phyloP scores from a whole-genome alignment of 1,139 yeast genomes.

The Candida sp. region DNA sequence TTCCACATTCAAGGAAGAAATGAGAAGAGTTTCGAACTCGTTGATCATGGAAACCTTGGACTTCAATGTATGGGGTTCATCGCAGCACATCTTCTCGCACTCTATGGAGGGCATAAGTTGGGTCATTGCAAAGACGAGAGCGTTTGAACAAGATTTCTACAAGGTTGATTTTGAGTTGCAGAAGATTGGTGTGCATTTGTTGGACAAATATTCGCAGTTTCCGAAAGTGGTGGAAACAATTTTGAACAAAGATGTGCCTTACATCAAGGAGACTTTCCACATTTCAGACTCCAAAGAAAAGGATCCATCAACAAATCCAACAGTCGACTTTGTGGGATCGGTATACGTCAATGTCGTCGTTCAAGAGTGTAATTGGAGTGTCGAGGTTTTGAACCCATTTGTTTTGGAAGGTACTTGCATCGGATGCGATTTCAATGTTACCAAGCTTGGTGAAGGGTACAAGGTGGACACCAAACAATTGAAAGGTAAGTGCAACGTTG shows the following conservation, averaged over 20 bases:
- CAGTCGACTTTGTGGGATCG: conserved; percentile 3
- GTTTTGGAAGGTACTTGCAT: conserved; percentile 8
- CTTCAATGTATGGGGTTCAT: conserved; percentile 11
- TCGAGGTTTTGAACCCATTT: conserved; percentile 23
- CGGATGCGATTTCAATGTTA: conserved; percentile 4
- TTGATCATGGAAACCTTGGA: conserved; percentile 7
- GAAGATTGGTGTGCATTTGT: conserved; percentile 8
- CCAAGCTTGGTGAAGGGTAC: conserved; percentile 3
- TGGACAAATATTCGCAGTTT: conserved; percentile 13
- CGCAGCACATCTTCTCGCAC: conserved; percentile 8
- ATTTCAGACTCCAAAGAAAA: neutral
- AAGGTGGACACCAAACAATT: conserved; percentile 2
- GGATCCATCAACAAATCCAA: neutral
- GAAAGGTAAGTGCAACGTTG: conserved; percentile 9
- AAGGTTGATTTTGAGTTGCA: conserved; percentile 10
- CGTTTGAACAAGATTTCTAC: conserved; percentile 6
- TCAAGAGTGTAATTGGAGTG: conserved; percentile 24
- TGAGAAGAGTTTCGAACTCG: conserved; percentile 4
- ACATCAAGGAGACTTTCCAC: conserved; percentile 13
- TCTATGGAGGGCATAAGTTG: conserved; percentile 7
- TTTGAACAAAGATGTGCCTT: conserved; percentile 23
- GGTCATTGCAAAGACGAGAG: conserved; percentile 6
- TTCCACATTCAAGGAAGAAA: conserved; percentile 3
- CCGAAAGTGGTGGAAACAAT: conserved; percentile 12
- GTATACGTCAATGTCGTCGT: conserved; percentile 22